Base-by-base conservation (phyloP, 1,284 basidiomycete genomes). In the Heterobasidion parviporum region DNA sequence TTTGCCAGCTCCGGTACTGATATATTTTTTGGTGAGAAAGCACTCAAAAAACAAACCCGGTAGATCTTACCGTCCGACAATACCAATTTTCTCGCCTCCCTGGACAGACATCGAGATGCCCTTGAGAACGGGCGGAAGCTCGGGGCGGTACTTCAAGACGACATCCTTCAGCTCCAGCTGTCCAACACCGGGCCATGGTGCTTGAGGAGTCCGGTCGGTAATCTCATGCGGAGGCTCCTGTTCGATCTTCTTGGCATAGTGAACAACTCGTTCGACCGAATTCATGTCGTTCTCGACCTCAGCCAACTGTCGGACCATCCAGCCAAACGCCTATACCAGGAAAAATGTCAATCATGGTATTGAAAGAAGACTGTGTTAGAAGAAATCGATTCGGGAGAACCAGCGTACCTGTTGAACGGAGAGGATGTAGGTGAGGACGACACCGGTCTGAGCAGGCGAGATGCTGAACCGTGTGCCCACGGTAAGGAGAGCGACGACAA, bases 221-320 rank as follows among this genome's bases (percentile, higher is more conserved):
- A 92, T 69, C 36, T 85, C 76, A 62, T 91, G 82, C 0, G 89
- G 78, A 0, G 89, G 81, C 68, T 96, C 94, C 67, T 92, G 87
- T 63, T 91, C 88, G 33, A 92, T 70, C 51, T 81, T 75, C 36
- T 78, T 78, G 35, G 87, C 84, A 63, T 96, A 96, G 67, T 93
- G 80, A 3, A 91, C 72, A 35, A 94, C 77, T 49, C 91, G 85
- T 69, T 96, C 93, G 5, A 94, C 90, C 26, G 87, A 85, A 67
- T 94, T 94, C 88, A 95, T 94, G 69, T 94, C 82, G 68, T 95
- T 94, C 70, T 95, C 91, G 14, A 93, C 85, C 65, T 94, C 89
- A 3, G 89, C 89, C 53, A 80, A 78, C 67, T 94, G 92, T 20
- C 90, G 83, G 50, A 94, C 83, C 65, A 93, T 79, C 88, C 85